Evolutionary conservation across 192 early-diverging fungal species (phyloP), one percentile per base, ranked within the genome.

Genomic region (Phlyctochytrium bullatum): DNA sequence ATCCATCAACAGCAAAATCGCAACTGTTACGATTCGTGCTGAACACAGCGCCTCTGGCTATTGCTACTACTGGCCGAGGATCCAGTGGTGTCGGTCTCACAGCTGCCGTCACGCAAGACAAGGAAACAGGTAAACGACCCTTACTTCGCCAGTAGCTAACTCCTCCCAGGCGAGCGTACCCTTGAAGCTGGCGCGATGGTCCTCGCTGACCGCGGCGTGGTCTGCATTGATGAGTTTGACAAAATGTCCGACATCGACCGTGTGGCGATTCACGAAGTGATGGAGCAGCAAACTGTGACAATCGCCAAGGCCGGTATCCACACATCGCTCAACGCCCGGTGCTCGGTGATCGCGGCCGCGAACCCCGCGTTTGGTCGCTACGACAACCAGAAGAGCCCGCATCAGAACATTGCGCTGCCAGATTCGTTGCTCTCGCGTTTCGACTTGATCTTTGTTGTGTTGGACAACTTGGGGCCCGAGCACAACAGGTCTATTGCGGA

Each of bases 221-320:
- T 96, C 14, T 99, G 97, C 76, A 98, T 99, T 63, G 97, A 99
- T 83, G 97, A 99, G 78, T 99, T 99, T 76, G 97, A 99, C 83
- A 99, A 99, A 73, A 99, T 99, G 97, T 91, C 83, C 34, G 96
- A 98, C 66, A 84, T 91, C 23, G 97, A 99, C 72, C 88, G 96
- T 63, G 95, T 97, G 1, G 96, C 97, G 0, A 99, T 99, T 79
- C 97, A 99, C 82, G 97, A 99, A 88, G 97, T 97, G 1, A 99
- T 99, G 97, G 97, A 99, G 83, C 97, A 99, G 78, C 97, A 99
- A 82, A 98, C 96, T 57, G 70, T 72, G 3, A 72, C 70, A 17
- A 72, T 72, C 57, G 92, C 91, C 54, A 96, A 98, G 77, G 97
- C 97, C 2, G 97, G 97, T n/a, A 98, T 99, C 62, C 94, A 97